Evolutionary conservation across 768 basidiomycete species (phyloP), one percentile per base, ranked within the genome.

Genomic region (Russula sp.): DNA sequence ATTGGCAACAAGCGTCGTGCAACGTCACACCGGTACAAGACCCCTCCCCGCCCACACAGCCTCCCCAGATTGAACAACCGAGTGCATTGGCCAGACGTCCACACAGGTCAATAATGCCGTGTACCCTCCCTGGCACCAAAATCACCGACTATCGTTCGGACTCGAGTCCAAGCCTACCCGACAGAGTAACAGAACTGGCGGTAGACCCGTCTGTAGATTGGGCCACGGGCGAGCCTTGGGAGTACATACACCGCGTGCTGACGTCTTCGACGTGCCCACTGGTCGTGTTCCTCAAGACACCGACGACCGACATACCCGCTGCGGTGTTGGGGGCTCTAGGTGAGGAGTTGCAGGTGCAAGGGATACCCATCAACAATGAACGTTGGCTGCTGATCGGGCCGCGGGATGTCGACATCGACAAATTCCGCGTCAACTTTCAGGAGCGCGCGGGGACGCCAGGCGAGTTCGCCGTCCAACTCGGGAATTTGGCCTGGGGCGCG

Each of bases 181-280:
- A 44, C 1, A 31, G 10, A 10, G 14, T 20, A 22, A 60, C 63
- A 13, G 54, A 37, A 27, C 22, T 6, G 27, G 34, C 40, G 1
- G 63, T 60, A 0, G 59, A 56, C 42, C 32, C 11, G 9, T 37
- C n/a, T 8, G 58, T 60, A n/a, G 63, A 64, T 49, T 64, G 63
- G 61, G 64, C 64, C n/a, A 22, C 64, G 42, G 61, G 62, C 45
- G 55, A 63, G 39, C 64, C 64, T 6, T 65, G 64, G 64, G 56
- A 57, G 45, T 65, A 65, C 56, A 16, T 65, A 9, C 63, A 64
- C 35, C 63, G 58, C 31, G 59, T 64, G 11, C 54, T 64, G 58
- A 64, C 63, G 13, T 44, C 58, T 11, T 55, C 58, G 48, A 64
- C 58, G 7, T 9, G 31, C 27, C 58, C 39, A 2, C 59, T 64